Evolutionary conservation across 2,329 filamentous ascomycete species (phyloP), one percentile per base, ranked within the genome.

Genomic region (Ceratocystis cacaofunesta): DNA sequence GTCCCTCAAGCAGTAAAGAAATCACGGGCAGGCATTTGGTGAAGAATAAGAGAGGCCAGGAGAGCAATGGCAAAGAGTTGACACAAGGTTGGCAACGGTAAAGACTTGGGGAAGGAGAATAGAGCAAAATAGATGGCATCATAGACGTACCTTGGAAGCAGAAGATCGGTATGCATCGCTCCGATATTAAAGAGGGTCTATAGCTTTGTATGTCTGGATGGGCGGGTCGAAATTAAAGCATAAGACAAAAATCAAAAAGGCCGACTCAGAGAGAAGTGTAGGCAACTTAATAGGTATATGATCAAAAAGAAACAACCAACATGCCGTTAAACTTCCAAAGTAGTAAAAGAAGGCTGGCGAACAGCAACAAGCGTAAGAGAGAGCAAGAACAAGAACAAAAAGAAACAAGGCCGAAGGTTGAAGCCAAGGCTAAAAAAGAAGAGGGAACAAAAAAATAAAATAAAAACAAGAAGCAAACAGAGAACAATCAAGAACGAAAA

Each of bases 91-190:
- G 36, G 1, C 36, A 12, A 41, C 36, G 10, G 36, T 41, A 3
- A 3, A 41, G 36, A 41, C 36, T 41, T 41, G 1, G 36, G 36
- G 10, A 41, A 12, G 8, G 3, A 41, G 4, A 55, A 36, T 3
- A 32, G 12, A 25, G 32, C 30, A 25, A 57, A 41, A 52, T 32
- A 55, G 28, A 55, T 6, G 25, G 12, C 12, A 50, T 41, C 30
- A 28, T 5, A 32, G 7, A 48, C 44, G 19, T 50, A 65, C 63
- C 57, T 65, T 12, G 43, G 52, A 25, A 67, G 64, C 30, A 64
- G 62, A 43, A 48, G 44, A 28, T 60, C 50, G 48, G 36, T 64
- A 64, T 62, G 62, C 55, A 58, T 64, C 61, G 57, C 44, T 30
- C 30, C n/a, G 28, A 64, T 17, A 32, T 57, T 65, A 65, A 19